Evolutionary conservation across 169 alveolate genomes (phyloP), one percentile per base, ranked within the genome.

Genomic region (Plasmodium gaboni): DNA sequence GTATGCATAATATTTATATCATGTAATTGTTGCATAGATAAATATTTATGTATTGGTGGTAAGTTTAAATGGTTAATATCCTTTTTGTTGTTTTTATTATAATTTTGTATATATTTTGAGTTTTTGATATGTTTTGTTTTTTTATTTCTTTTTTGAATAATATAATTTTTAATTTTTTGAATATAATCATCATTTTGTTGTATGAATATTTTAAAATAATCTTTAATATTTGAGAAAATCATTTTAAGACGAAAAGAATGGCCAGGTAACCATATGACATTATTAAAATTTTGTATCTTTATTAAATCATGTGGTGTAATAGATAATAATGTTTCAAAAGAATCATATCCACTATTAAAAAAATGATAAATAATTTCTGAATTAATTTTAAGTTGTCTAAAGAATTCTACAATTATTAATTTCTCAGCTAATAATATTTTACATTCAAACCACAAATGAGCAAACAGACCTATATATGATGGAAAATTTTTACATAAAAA

Each of bases 301-400:
- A 24, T 44, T 64, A 74, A 74, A 2, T 74, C 88, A 6, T 74
- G 70, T 22, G 73, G 73, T 13, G 88, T 74, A 9, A 74, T 74
- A n/a, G 73, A 74, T 67, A 74, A 74, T 13, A 74, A 17, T 51
- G 73, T 74, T 74, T 74, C 88, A 67, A 74, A 74, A 8, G 88
- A 59, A 24, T 74, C 88, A 60, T 60, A 74, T 10, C 88, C 88
- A 50, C 61, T 57, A 44, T 74, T 74, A 74, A 74, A 74, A 74
- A 74, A 74, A 74, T 74, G 88, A 67, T 74, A 42, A 28, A 74
- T 74, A 59, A 74, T 74, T 74, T 74, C 88, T 32, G 88, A 74
- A 28, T 60, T 74, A 59, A 74, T 60, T 74, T 74, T 74, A 7
- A 74, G 46, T 50, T 74, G 88, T 51, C 73, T 74, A 24, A 74